Conservation (phyloP, 805 yeast species). For the Lipomyces sp. region DNA sequence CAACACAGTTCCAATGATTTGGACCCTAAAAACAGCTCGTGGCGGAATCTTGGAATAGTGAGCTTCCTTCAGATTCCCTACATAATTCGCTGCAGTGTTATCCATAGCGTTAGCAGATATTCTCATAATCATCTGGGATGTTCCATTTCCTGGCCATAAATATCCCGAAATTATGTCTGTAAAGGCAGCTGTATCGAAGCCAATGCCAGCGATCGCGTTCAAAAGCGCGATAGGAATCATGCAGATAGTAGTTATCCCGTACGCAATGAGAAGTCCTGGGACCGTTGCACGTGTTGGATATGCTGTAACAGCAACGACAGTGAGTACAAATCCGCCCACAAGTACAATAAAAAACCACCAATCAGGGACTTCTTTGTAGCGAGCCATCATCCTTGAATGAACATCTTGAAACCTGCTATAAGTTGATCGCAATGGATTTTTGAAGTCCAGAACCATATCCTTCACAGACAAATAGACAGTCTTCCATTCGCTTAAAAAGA, state of each 20-base stretch:
- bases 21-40: constrained; percentile 49
- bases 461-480: constrained; percentile 5
- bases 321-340: constrained; percentile 53
- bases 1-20: constrained; percentile 32
- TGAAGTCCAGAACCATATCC: constrained; percentile 32
- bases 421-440: constrained; percentile 54
- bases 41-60: constrained; percentile 56
- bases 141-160: constrained; percentile 59
- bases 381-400: constrained; percentile 50
- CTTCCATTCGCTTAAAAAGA: constrained; percentile 23
- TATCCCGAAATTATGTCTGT: constrained; percentile 50
- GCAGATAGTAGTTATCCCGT: constrained; percentile 63
- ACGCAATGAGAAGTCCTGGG: constrained; percentile 38
- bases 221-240: constrained; percentile 62
- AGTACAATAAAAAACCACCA: constrained; percentile 61
- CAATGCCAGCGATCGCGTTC: constrained; percentile 57
- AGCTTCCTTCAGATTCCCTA: constrained; percentile 59
- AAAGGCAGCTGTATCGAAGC: no score
- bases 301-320: constrained; percentile 47
- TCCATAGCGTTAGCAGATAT: constrained; percentile 62
- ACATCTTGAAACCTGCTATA: constrained; percentile 58
- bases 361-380: constrained; percentile 64
- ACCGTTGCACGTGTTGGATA: constrained; percentile 55
- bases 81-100: constrained; percentile 65
- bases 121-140: constrained; percentile 57